A percentile compares a stretch with the other conserved stretches of the same genome.
Evolutionary conservation across 192 early-diverging fungal species (phyloP).

Genomic region (Obelidium mucronatum): DNA sequence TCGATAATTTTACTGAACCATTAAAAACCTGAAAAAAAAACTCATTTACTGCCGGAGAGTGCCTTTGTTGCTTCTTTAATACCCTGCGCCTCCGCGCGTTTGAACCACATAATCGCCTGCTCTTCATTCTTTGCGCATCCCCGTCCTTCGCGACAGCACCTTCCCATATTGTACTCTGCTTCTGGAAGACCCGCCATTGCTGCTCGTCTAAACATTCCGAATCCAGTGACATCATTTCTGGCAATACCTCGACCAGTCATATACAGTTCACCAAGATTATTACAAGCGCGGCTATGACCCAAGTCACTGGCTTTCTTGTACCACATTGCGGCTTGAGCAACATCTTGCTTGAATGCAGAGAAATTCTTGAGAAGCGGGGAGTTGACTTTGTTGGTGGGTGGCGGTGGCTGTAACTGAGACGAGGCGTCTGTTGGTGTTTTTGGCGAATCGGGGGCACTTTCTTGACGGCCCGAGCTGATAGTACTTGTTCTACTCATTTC

Average conservation of each 20-base stretch:
- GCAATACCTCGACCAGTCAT: slow-evolving; percentile 40
- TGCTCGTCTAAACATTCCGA: slow-evolving; percentile 31
- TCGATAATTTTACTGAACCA: no score
- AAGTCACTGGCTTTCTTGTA: slow-evolving; percentile 37
- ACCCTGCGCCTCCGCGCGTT: slow-evolving; percentile 32
- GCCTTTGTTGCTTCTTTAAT: slow-evolving; percentile 42
- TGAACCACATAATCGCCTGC: slow-evolving; percentile 38
- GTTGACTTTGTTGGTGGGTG: slow-evolving; percentile 16
- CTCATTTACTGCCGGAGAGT: no score
- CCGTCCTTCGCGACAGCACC: slow-evolving; percentile 38
- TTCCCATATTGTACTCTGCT: slow-evolving; percentile 42
- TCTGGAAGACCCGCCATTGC: slow-evolving; percentile 39
- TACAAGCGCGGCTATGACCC: slow-evolving; percentile 30
- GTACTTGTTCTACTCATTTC: not conserved
- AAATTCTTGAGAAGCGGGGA: slow-evolving; percentile 35
- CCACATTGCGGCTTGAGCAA: slow-evolving; percentile 36
- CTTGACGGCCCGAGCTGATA: not conserved
- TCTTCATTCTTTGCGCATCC: slow-evolving; percentile 38
- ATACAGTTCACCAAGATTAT: slow-evolving; percentile 38
- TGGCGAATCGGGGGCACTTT: not conserved
- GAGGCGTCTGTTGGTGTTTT: not conserved
- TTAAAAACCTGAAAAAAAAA: no score
- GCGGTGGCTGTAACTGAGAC: slow-evolving; percentile 10
- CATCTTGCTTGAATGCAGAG: slow-evolving; percentile 39
- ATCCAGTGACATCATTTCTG: slow-evolving; percentile 33